Conservation (phyloP, 2,329 filamentous ascomycete genomes). For the Trichoderma arundinaceum region DNA sequence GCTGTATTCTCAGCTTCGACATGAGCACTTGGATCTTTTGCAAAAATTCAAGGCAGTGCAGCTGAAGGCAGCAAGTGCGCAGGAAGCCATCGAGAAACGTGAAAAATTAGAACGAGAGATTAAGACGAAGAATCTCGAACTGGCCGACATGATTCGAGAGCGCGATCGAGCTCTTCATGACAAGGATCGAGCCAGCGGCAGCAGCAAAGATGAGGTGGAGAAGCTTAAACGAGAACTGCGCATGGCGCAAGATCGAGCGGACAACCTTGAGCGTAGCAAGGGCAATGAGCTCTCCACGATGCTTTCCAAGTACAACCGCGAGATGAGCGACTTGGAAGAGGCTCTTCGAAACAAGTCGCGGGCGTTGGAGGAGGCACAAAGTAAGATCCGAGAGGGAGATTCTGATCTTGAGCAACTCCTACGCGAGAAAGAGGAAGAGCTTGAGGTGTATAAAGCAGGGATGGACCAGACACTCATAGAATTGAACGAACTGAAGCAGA, state of each 20-base stretch:
- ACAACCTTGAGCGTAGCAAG: constrained; percentile 91
- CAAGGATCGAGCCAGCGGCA: constrained; percentile 83
- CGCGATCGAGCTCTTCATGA: constrained; percentile 92
- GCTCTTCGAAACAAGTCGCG: constrained; percentile 86
- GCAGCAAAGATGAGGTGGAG: constrained; percentile 90
- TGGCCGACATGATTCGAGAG: constrained; percentile 98
- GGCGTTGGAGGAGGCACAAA: constrained; percentile 81
- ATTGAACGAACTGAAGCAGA: constrained; percentile 83
- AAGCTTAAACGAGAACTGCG: constrained; percentile 93
- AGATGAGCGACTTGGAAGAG: constrained; percentile 96
- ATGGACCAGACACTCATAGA: constrained; percentile 97
- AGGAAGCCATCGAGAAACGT: constrained; percentile 92
- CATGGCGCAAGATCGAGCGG: constrained; percentile 87
- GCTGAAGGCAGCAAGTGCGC: constrained; percentile 93
- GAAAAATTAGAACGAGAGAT: constrained; percentile 97
- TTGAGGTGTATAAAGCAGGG: constrained; percentile 96
- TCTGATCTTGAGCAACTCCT: constrained; percentile 85
- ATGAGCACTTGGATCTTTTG: constrained; percentile 91
- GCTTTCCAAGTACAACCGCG: constrained; percentile 94
- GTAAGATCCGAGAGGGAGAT: constrained; percentile 78
- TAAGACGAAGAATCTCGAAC: constrained; percentile 98
- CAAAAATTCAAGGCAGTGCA: constrained; percentile 97
- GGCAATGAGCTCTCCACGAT: constrained; percentile 93
- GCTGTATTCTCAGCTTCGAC: constrained; percentile 92
- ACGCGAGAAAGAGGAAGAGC: constrained; percentile 94